Evolutionary conservation across 2,329 filamentous ascomycete species (phyloP).

Genomic region (Celoporthe dispersa): DNA sequence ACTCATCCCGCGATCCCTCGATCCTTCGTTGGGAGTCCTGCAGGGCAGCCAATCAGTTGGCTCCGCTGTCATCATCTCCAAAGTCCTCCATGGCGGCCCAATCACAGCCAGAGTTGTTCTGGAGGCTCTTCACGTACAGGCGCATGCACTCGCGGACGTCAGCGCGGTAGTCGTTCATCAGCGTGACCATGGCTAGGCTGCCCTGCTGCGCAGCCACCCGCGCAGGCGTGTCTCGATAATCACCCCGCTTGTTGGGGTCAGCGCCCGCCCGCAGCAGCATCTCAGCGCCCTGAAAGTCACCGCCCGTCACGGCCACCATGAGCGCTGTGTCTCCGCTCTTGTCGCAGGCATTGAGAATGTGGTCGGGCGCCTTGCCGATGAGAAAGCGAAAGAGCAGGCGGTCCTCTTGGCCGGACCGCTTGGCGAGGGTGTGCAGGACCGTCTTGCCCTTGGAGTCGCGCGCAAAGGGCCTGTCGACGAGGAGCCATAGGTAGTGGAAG

Average conservation of each 20-base stretch:
- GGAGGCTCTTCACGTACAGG: neutral
- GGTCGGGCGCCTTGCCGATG: no score
- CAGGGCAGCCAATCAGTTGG: no score
- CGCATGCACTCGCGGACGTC: neutral
- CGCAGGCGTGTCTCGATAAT: neutral
- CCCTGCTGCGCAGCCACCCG: neutral
- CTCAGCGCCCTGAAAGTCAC: neutral
- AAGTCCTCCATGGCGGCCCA: neutral
- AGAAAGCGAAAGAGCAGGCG: neutral
- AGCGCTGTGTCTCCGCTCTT: neutral
- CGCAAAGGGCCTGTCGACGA: neutral
- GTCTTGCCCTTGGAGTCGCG: neutral
- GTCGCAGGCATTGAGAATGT: neutral
- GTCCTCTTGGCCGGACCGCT: neutral
- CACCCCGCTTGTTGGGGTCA: no score
- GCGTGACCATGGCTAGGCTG: neutral
- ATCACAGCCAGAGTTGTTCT: neutral
- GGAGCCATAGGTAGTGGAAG: neutral
- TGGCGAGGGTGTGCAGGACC: neutral
- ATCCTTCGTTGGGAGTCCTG: no score
- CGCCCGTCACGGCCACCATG: neutral
- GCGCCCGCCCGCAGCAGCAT: neutral
- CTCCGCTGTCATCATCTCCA: neutral
- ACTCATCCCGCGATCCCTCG: no score
- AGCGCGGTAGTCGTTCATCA: neutral